Evolutionary conservation across 768 basidiomycete species (phyloP).

Genomic region (Lactarius pseudohatsudake): DNA sequence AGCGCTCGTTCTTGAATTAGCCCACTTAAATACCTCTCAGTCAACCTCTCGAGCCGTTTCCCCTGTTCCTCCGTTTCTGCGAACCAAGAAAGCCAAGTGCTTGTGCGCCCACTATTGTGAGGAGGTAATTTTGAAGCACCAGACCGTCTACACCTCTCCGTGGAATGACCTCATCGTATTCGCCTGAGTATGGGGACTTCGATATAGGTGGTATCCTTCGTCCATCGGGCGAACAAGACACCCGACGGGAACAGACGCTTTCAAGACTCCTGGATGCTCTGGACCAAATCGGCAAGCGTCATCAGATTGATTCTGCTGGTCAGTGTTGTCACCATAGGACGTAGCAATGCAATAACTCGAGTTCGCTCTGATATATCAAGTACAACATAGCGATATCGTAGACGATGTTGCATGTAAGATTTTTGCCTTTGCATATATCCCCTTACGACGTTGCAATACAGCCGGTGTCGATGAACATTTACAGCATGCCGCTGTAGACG

Average conservation of each 20-base stretch:
- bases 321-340: neutral
- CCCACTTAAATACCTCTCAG: neutral
- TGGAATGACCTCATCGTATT: neutral
- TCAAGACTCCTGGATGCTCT: conserved; percentile 4
- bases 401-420: neutral
- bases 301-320: neutral
- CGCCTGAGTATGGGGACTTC: neutral
- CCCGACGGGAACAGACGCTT: neutral
- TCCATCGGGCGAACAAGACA: neutral
- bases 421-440: neutral
- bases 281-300: neutral
- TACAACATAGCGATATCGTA: neutral
- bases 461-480: neutral
- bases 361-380: neutral
- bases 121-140: too few relatives aligned
- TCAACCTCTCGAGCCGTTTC: neutral
- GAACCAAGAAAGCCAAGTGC: too few relatives aligned
- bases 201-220: neutral
- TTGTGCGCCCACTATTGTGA: too few relatives aligned
- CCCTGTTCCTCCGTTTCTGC: neutral
- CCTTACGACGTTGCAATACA: neutral
- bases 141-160: neutral
- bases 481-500: neutral
- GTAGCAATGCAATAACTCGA: too few relatives aligned
- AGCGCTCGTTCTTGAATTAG: too few relatives aligned